phyloP scores from a whole-genome alignment of 2,329 filamentous ascomycete genomes.

The Phyllosticta citrichinensis region DNA sequence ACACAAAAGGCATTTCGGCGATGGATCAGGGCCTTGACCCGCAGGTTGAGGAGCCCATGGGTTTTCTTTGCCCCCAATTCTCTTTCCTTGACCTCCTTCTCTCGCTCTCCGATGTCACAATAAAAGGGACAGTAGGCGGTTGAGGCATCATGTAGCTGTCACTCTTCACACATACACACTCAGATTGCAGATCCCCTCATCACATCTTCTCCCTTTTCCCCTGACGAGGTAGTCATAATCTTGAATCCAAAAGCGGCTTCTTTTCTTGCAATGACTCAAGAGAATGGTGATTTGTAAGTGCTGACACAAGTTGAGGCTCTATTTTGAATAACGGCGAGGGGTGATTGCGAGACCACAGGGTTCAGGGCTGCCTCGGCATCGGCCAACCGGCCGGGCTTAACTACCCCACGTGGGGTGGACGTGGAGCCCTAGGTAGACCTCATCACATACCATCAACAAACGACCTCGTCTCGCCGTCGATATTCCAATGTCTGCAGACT shows the following conservation, averaged over 20 bases:
- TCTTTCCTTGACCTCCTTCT: background rate
- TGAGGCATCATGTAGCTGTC: background rate
- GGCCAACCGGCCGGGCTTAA: background rate
- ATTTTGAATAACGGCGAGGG: no score
- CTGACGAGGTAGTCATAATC: background rate
- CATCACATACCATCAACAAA: background rate
- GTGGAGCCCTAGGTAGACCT: background rate
- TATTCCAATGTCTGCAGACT: slow-evolving; percentile 66
- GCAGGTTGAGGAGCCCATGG: background rate
- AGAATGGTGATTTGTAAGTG: background rate
- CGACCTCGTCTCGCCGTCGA: background rate
- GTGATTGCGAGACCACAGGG: no score
- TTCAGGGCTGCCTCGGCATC: background rate
- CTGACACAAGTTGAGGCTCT: no score
- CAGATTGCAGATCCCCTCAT: background rate
- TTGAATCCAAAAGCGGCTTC: background rate
- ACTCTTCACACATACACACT: background rate
- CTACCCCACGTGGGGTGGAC: background rate
- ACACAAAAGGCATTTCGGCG: background rate
- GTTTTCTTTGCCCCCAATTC: background rate
- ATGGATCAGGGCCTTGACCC: background rate
- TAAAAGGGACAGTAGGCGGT: background rate
- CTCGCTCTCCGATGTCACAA: background rate
- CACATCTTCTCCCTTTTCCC: background rate
- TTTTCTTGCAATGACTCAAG: background rate